A percentile compares a stretch with the other conserved stretches of the same genome.
Evolutionary conservation across 805 yeast species (phyloP).

Genomic region (Nakazawaea laoshanensis): DNA sequence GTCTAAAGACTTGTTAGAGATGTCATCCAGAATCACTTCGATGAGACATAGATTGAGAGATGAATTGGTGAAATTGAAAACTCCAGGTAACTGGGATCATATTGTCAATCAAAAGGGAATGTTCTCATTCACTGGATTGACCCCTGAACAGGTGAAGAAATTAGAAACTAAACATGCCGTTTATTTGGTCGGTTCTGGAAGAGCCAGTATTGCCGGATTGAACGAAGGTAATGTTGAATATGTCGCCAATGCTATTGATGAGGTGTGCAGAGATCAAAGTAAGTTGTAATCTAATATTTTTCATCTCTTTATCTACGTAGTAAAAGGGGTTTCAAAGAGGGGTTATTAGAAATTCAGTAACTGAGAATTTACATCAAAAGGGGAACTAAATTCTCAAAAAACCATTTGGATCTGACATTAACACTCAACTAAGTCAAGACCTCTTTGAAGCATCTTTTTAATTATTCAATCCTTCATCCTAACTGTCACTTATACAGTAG

Average conservation of each 20-base stretch:
- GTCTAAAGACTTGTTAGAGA: conserved; percentile 74
- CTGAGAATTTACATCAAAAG: no score
- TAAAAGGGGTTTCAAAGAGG: no score
- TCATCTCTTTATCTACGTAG: no score
- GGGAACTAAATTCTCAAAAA: no score
- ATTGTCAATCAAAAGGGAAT: conserved; percentile 88
- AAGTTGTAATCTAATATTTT: conserved; percentile 7
- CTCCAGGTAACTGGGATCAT: conserved; percentile 94
- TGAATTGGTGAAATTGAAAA: conserved; percentile 49
- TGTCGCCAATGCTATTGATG: conserved; percentile 78
- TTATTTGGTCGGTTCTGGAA: conserved; percentile 74
- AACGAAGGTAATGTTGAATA: conserved; percentile 68
- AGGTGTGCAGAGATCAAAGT: conserved; percentile 41
- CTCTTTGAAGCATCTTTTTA: no score
- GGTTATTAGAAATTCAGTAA: no score
- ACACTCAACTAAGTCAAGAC: no score
- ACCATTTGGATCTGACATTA: no score
- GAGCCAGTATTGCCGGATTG: conserved; percentile 92
- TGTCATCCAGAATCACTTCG: conserved; percentile 74
- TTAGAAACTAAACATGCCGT: conserved; percentile 74
- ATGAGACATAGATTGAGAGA: conserved; percentile 70
- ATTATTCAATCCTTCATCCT: no score
- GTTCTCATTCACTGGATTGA: conserved; percentile 92
- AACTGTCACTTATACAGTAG: background rate
- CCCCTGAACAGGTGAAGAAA: conserved; percentile 65